Evolutionary conservation across 768 basidiomycete species (phyloP), one percentile per base, ranked within the genome.

Genomic region (Amylocystis lapponica): DNA sequence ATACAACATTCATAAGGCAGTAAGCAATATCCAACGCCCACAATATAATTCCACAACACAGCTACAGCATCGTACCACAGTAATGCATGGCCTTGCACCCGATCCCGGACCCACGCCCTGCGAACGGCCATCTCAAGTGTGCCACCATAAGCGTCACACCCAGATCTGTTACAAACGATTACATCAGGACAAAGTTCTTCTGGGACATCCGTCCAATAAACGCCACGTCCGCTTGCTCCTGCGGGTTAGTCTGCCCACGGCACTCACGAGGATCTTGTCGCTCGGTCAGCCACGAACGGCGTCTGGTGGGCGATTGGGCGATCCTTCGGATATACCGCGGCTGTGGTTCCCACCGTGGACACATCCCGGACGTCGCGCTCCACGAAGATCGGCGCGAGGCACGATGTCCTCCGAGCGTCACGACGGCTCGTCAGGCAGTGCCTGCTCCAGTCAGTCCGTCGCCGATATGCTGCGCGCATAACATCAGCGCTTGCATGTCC

Each of bases 361-460:
- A 85, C 72, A 51, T 90, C 87, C 36, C 90, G 61, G 41, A 90
- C 73, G 8, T 85, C 85, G 35, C 77, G 70, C 17, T 74, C 70
- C 19, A 66, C 67, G n/a, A 89, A 69, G 46, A 79, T 70, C 14
- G 66, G 62, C 2, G 79, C 75, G 19, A 89, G 65, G 14, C 70
- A 80, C 71, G 45, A 80, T 84, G 55, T 89, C 86, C 55, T 83
- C 78, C 1, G 74, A 48, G 11, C 72, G 70, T 86, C 88, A 86
- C 4, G 75, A 76, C 14, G 73, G 71, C 48, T 82, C 76, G 45
- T 82, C 62, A 0, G 79, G 76, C 4, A 72, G 59, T 4, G 68
- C 65, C 39, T 75, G 69, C 49, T 81, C 78, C 6, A 85, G 63
- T 80, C 85, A 85, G 45, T 90, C 89, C 0, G 78, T 81, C 1